Evolutionary conservation across 2,329 filamentous ascomycete species (phyloP).

Genomic region (Thermothelomyces thermophilus): DNA sequence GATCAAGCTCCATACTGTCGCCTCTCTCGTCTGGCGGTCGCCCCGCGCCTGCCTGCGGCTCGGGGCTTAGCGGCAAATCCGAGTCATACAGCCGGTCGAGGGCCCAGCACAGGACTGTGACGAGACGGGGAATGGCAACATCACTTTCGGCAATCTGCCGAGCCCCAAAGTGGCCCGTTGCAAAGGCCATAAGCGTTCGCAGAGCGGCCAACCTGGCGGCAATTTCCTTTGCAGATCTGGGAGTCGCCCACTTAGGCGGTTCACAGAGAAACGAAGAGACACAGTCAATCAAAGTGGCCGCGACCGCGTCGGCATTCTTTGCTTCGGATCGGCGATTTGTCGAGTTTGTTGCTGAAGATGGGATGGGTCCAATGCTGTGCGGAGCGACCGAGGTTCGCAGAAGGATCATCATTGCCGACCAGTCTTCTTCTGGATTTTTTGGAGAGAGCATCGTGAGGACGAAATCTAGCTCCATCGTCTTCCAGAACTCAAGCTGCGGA

Average conservation of each 20-base stretch:
- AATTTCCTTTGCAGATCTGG: conserved; percentile 30
- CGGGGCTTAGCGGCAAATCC: conserved; percentile 28
- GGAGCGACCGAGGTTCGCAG: conserved; percentile 59
- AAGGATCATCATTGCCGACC: conserved; percentile 57
- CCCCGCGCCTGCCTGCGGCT: neutral
- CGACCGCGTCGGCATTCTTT: conserved; percentile 24
- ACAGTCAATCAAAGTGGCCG: conserved; percentile 49
- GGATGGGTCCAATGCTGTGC: conserved; percentile 60
- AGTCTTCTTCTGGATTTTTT: conserved; percentile 58
- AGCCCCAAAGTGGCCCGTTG: conserved; percentile 55
- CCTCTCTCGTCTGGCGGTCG: neutral
- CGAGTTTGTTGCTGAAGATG: conserved; percentile 33
- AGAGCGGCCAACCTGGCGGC: conserved; percentile 42
- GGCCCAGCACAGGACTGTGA: conserved; percentile 56
- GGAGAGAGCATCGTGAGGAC: conserved; percentile 61
- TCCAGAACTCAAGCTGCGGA: conserved; percentile 55
- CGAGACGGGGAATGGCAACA: conserved; percentile 65
- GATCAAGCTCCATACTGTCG: conserved; percentile 11
- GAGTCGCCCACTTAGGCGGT: conserved; percentile 37
- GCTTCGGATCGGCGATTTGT: conserved; percentile 5
- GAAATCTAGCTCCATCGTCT: conserved; percentile 57
- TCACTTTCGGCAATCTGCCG: conserved; percentile 61
- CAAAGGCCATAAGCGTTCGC: conserved; percentile 53
- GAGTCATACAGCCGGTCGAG: conserved; percentile 69
- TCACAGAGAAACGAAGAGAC: conserved; percentile 58